Evolutionary conservation across 805 yeast species (phyloP).

Genomic region (Spathaspora passalidarum): DNA sequence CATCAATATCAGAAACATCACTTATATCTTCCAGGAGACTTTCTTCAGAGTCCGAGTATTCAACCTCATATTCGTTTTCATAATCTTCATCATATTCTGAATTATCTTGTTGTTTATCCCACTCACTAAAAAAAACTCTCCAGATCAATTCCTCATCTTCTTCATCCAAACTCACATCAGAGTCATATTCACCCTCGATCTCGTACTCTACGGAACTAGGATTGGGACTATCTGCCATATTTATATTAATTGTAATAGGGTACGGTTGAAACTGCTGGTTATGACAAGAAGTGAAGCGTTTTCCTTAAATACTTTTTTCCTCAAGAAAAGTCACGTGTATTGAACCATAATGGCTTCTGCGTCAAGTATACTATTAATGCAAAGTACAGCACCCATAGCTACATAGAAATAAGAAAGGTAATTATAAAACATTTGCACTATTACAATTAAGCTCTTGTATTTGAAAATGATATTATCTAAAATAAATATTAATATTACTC

Average conservation of each 20-base stretch:
- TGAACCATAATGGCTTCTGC: too few species aligned
- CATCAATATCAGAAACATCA: conserved; percentile 35
- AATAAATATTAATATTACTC: too few species aligned
- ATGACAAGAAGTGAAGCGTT: too few species aligned
- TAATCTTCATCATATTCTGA: conserved; percentile 6
- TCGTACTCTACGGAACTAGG: neutral
- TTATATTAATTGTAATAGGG: neutral
- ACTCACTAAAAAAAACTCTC: conserved; percentile 35
- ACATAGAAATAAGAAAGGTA: too few species aligned
- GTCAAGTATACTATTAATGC: too few species aligned
- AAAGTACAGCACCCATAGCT: too few species aligned
- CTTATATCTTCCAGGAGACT: conserved; percentile 17
- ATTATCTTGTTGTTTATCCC: conserved; percentile 12
- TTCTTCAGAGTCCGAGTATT: conserved; percentile 16
- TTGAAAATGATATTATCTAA: too few species aligned
- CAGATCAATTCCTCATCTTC: conserved; percentile 45
- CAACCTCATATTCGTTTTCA: conserved; percentile 5
- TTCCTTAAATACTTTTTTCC: too few species aligned
- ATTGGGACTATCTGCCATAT: neutral
- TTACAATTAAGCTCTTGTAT: too few species aligned
- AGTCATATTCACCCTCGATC: conserved; percentile 3
- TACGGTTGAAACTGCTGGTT: too few species aligned
- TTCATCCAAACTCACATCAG: conserved; percentile 40
- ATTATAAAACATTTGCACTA: too few species aligned
- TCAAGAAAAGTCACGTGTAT: too few species aligned